phyloP scores from a whole-genome alignment of 129 eudicot species.

The Oenanthe sinensis region DNA sequence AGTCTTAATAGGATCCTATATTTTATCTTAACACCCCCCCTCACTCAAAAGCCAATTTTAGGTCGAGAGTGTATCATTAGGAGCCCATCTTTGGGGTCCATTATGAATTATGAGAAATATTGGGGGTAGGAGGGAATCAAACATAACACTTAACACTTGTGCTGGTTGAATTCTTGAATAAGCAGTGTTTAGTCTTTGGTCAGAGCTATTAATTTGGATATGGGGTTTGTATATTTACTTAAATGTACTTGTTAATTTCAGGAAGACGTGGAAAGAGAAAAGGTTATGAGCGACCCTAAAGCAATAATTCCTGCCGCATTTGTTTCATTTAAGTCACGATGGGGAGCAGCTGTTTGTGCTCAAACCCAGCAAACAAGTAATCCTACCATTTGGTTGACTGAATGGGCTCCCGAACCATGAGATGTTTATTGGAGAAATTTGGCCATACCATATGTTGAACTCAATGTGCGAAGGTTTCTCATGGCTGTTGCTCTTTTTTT shows the following conservation, averaged over 20 bases:
- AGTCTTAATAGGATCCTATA: too few species aligned
- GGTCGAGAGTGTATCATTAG: too few species aligned
- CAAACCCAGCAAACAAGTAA: slow-evolving; percentile 82
- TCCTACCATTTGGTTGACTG: slow-evolving; percentile 89
- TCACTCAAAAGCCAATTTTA: too few species aligned
- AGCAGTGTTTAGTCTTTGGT: neutral
- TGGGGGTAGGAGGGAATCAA: too few species aligned
- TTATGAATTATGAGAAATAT: too few species aligned
- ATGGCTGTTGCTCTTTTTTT: slow-evolving; percentile 75
- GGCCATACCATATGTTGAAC: slow-evolving; percentile 84
- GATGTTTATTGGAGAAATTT: slow-evolving; percentile 93
- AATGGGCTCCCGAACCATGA: slow-evolving; percentile 99
- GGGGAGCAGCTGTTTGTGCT: slow-evolving; percentile 99
- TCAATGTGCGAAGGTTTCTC: slow-evolving; percentile 59
- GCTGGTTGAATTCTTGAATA: neutral
- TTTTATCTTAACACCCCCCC: too few species aligned
- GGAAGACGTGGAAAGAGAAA: slow-evolving; percentile 84
- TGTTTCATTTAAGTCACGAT: slow-evolving; percentile 83
- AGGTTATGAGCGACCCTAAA: slow-evolving; percentile 63
- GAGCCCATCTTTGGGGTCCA: too few species aligned
- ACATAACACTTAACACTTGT: neutral
- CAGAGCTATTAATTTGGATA: neutral
- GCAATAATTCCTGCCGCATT: slow-evolving; percentile 89
- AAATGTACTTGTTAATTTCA: slow-evolving; percentile 9
- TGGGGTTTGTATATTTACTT: neutral